Evolutionary conservation across 1,284 basidiomycete genomes (phyloP), one percentile per base, ranked within the genome.

Genomic region (Austroboletus novae-zelandiae): DNA sequence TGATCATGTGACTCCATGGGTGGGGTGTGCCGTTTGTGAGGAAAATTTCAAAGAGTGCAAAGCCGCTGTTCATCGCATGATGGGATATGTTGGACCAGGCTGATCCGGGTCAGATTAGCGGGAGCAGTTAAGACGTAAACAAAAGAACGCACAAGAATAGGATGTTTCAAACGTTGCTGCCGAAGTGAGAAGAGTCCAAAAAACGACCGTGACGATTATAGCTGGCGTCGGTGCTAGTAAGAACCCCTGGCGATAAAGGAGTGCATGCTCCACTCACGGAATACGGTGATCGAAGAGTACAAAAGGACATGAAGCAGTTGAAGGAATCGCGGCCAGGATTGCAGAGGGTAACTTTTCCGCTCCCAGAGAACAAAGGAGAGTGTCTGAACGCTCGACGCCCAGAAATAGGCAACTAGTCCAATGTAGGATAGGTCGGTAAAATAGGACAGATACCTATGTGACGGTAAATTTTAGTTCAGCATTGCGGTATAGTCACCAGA

Each of bases 141-240:
- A 27, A 9, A 9, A 35, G 18, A 40, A 64, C 75, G 47, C 50
- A 80, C 78, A 51, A 14, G 41, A 50, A 49, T 69, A 78, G 6
- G 53, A 37, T 4, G 74, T 71, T 3, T 45, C 36, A 54, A 84
- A 79, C 1, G 76, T 77, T 0, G 56, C 27, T 1, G 75, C 48
- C 5, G 67, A 64, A 2, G 79, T 59, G 3, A 89, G 71, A 8
- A 89, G 58, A 0, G 72, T 59, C 87, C 88, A 90, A 61, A 73
- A 90, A 1, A 88, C 81, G 31, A 77, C 68, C 0, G 84, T 86
- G 2, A 88, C 84, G 20, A 90, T 61, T 49, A 90, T 69, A 5
- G 88, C 86, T 54, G 43, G 46, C 30, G 29, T 8, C 32, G 18
- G 10, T 18, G 36, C 42, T 5, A 44, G 43, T 27, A 18, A 5